Percentiles rank a stretch among this genome's conserved stretches.
These are phyloP conservation scores for Trichoderma erinaceum DNA, from an alignment of 495 filamentous ascomycete species.

Conservation along the genomic window DNA sequence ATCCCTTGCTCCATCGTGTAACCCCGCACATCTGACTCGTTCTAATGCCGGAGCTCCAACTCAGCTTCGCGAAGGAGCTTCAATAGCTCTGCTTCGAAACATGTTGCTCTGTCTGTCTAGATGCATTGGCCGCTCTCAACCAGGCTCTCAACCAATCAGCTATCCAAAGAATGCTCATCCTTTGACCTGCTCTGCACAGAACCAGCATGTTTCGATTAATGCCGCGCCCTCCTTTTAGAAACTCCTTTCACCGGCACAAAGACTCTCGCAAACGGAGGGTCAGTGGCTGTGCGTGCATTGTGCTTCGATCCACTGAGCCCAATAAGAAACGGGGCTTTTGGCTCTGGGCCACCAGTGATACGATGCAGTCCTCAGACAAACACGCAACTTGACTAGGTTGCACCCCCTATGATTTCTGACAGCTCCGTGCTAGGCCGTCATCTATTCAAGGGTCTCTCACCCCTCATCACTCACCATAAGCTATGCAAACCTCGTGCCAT, in stretches of 20 bases:
- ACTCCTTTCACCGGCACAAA: background rate
- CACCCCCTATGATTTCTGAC: background rate
- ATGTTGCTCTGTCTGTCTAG: background rate
- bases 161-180: background rate
- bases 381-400: background rate
- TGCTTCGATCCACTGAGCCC: conserved; percentile 5
- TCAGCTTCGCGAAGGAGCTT: background rate
- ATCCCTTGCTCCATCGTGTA: background rate
- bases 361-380: conserved; percentile 1
- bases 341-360: conserved; percentile 3
- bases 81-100: background rate
- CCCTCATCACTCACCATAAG: background rate
- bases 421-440: conserved; percentile 3
- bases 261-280: background rate
- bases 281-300: conserved; percentile 13
- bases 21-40: conserved; percentile 9
- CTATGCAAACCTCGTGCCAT: background rate
- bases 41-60: background rate
- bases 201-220: background rate
- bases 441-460: background rate
- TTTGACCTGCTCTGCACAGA: background rate
- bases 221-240: background rate
- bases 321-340: conserved; percentile 9
- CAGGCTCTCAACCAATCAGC: background rate
- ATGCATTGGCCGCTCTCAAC: background rate